A percentile compares a stretch with the other conserved stretches of the same genome.
These are phyloP conservation scores for Geotrichum candidum DNA, from an alignment of 1,139 yeast genomes.

Conservation along the genomic window DNA sequence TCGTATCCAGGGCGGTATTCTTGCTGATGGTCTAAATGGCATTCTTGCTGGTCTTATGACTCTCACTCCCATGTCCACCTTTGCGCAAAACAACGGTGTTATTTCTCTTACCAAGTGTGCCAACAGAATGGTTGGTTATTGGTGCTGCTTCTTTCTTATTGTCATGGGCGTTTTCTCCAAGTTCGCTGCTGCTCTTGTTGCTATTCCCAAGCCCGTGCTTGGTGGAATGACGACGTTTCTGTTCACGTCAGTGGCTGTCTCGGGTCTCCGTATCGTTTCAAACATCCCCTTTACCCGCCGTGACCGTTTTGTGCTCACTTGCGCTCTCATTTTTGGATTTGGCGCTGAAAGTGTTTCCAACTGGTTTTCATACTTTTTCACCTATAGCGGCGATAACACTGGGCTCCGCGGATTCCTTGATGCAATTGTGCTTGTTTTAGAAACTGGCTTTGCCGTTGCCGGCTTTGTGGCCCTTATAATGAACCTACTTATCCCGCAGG, in stretches of 20 bases:
- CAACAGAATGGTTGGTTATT: constrained; percentile 75
- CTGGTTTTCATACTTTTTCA: constrained; percentile 73
- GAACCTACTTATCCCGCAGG: constrained; percentile 68
- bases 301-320: constrained; percentile 77
- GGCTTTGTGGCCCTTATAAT: constrained; percentile 71
- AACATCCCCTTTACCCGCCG: constrained; percentile 69
- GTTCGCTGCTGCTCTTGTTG: constrained; percentile 80
- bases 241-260: constrained; percentile 81
- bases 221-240: constrained; percentile 92
- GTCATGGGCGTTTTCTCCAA: constrained; percentile 84
- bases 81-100: constrained; percentile 92
- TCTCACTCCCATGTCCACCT: constrained; percentile 80
- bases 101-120: constrained; percentile 88
- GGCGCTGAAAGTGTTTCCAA: constrained; percentile 68
- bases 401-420: constrained; percentile 64
- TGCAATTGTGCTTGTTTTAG: constrained; percentile 77
- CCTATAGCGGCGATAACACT: constrained; percentile 62
- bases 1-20: constrained; percentile 84
- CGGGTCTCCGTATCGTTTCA: constrained; percentile 75
- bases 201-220: constrained; percentile 77
- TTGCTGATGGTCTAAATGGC: constrained; percentile 73
- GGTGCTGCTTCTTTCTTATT: constrained; percentile 77
- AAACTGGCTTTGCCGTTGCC: constrained; percentile 78
- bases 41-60: constrained; percentile 57
- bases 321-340: constrained; percentile 67